Conservation (phyloP, 345 rosid genomes). For the Erysimum cheiranthoides region DNA sequence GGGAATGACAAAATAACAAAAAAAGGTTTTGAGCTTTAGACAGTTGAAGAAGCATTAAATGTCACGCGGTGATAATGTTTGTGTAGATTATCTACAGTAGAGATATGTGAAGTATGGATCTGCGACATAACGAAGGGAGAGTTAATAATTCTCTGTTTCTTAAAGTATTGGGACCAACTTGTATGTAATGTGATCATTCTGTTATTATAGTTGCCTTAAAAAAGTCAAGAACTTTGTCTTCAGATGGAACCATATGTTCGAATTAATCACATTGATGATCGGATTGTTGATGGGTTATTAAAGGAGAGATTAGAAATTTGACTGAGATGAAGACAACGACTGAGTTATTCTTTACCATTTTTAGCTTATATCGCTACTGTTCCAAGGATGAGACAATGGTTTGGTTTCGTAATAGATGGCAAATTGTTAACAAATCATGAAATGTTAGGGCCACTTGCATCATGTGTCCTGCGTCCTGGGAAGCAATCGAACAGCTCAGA, state of each 20-base stretch:
- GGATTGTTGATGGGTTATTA: neutral
- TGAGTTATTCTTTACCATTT: neutral
- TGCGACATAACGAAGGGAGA: neutral
- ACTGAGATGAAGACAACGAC: conserved; percentile 1
- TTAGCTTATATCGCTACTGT: conserved; percentile 17
- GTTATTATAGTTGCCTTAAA: conserved; percentile 22
- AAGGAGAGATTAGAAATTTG: neutral
- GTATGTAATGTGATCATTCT: conserved; percentile 30
- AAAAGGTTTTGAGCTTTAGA: conserved; percentile 10
- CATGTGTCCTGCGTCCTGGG: conserved; percentile 30
- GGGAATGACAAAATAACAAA: conserved; percentile 32
- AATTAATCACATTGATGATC: conserved; percentile 4
- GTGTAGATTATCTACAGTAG: too few relatives aligned
- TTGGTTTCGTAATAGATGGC: neutral
- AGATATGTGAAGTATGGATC: conserved; percentile 34
- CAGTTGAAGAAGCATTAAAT: conserved; percentile 40
- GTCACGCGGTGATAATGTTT: conserved; percentile 38
- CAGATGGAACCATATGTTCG: neutral
- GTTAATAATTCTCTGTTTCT: conserved; percentile 3
- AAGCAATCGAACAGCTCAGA: conserved; percentile 30
- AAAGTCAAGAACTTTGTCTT: conserved; percentile 21
- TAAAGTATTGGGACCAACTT: conserved; percentile 22
- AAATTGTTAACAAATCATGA: conserved; percentile 9
- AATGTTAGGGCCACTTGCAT: conserved; percentile 35
- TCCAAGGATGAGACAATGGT: conserved; percentile 26